Conservation (phyloP, 257 asterid species). For the Gentiana straminea region DNA sequence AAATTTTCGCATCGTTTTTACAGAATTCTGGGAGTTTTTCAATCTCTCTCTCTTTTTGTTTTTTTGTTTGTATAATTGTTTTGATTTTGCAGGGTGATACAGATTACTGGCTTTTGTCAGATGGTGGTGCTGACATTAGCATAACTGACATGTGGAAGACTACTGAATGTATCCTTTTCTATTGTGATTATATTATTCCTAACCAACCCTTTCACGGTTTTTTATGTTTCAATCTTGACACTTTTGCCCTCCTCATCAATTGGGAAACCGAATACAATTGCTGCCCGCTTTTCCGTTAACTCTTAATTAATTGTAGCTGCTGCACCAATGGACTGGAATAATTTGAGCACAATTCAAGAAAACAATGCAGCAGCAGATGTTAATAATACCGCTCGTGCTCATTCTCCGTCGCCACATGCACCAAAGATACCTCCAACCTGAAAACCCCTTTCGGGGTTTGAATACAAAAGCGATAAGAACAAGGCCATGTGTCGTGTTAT, state of each 20-base stretch:
- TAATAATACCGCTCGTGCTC: conserved; percentile 25
- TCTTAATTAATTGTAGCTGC: conserved; percentile 16
- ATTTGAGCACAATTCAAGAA: conserved; percentile 36
- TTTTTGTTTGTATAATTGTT: too few relatives aligned
- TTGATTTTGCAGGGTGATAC: conserved; percentile 49
- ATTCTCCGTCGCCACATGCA: conserved; percentile 38
- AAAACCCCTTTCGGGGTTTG: conserved; percentile 21
- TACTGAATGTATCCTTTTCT: conserved; percentile 52
- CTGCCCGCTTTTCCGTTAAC: conserved; percentile 28
- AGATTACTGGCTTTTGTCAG: conserved; percentile 68
- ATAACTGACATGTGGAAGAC: conserved; percentile 63
- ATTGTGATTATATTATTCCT: not conserved
- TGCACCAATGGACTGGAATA: conserved; percentile 28
- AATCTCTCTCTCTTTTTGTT: too few relatives aligned
- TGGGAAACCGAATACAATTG: not conserved
- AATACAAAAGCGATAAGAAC: conserved; percentile 4
- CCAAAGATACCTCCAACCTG: conserved; percentile 24
- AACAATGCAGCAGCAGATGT: conserved; percentile 23
- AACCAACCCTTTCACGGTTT: not conserved
- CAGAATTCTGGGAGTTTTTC: too few relatives aligned
- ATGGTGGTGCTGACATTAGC: conserved; percentile 35
- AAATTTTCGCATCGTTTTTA: not conserved
- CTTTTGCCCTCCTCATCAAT: not conserved
- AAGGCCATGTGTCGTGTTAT: not conserved
- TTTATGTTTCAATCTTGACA: not conserved